phyloP scores from a whole-genome alignment of 116 monocot genomes.

The Posidonia oceanica region DNA sequence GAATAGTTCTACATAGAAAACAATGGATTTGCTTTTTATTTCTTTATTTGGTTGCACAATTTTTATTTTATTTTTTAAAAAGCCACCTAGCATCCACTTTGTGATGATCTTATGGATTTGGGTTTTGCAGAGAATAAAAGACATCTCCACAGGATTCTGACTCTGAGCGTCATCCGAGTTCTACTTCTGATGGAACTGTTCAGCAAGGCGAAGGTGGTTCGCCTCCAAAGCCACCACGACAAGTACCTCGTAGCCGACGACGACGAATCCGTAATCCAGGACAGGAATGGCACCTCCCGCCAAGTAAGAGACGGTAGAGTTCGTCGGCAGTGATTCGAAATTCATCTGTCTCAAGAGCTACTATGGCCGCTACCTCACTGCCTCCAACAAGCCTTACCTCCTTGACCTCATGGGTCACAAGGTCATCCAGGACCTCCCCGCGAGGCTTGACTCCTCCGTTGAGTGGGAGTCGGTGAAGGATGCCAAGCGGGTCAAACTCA shows the following conservation, averaged over 20 bases:
- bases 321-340: slow-evolving; percentile 9
- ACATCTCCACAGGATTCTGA: background rate
- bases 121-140: too few relatives aligned
- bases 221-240: slow-evolving; percentile 64
- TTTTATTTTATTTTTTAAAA: too few relatives aligned
- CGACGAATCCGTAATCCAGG: slow-evolving; percentile 58
- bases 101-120: too few relatives aligned
- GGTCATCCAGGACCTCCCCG: slow-evolving; percentile 45
- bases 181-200: slow-evolving; percentile 44
- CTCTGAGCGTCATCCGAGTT: background rate
- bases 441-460: slow-evolving; percentile 62
- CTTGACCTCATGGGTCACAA: slow-evolving; percentile 58
- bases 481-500: slow-evolving; percentile 36
- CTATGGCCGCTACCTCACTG: slow-evolving; percentile 57
- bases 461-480: slow-evolving; percentile 71
- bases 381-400: slow-evolving; percentile 60
- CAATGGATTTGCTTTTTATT: too few relatives aligned
- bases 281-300: slow-evolving; percentile 34
- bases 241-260: slow-evolving; percentile 68
- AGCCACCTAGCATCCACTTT: too few relatives aligned
- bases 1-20: too few relatives aligned
- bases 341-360: slow-evolving; percentile 39
- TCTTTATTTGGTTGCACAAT: too few relatives aligned
- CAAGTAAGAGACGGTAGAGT: slow-evolving; percentile 40
- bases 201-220: slow-evolving; percentile 40